Conservation (phyloP, 2,329 filamentous ascomycete genomes). For the Penicillium concentricum region DNA sequence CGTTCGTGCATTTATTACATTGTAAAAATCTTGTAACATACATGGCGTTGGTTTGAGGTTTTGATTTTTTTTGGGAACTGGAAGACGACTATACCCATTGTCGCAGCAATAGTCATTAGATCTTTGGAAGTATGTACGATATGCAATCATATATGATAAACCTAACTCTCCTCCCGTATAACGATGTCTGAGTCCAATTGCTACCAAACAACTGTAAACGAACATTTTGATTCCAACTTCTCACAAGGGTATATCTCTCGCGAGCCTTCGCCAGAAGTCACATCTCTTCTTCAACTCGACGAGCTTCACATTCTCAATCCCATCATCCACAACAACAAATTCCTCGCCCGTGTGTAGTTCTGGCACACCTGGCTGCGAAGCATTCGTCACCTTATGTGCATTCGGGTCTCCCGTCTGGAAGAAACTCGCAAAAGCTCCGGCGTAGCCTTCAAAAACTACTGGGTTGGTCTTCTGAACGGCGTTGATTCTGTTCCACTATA, state of each 20-base stretch:
- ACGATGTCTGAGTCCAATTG: not conserved
- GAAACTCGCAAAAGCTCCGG: conserved; percentile 61
- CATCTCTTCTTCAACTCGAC: conserved; percentile 49
- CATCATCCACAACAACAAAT: conserved; percentile 51
- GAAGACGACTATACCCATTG: conserved; percentile 17
- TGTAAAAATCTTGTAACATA: conserved; percentile 23
- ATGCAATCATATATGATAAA: conserved; percentile 9
- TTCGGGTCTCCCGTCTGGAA: conserved; percentile 61
- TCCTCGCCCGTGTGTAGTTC: conserved; percentile 44
- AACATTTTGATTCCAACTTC: not conserved
- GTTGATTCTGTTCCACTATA: conserved; percentile 58
- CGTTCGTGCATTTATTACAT: conserved; percentile 2
- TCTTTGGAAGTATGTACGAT: conserved; percentile 13
- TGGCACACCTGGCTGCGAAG: conserved; percentile 45
- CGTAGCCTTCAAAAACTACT: conserved; percentile 56
- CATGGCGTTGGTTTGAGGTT: conserved; percentile 17
- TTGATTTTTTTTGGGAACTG: conserved; percentile 5
- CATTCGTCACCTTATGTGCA: conserved; percentile 53
- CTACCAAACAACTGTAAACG: not conserved
- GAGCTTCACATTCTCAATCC: conserved; percentile 45
- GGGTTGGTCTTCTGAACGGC: conserved; percentile 53
- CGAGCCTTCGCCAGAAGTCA: conserved; percentile 54
- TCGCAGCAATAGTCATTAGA: conserved; percentile 7
- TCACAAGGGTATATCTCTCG: conserved; percentile 49
- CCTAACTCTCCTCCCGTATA: conserved; percentile 6